phyloP scores from a whole-genome alignment of 768 basidiomycete species.

The Strobilomyces echinocephalus region DNA sequence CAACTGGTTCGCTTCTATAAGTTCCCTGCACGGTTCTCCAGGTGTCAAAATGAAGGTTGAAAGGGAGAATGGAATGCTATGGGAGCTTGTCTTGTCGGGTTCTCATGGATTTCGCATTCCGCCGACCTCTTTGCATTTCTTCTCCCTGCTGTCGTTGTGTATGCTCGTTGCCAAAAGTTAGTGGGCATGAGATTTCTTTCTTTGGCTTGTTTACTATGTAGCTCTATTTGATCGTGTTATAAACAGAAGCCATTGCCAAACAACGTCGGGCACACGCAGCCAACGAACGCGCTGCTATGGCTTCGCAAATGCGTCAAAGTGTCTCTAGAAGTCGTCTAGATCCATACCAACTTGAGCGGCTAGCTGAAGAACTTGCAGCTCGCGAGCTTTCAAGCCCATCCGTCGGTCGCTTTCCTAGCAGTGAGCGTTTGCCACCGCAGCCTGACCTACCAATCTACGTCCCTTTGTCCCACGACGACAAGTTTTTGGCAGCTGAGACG shows the following conservation, averaged over 20 bases:
- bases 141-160: no score
- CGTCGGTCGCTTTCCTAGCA: slow-evolving; percentile 1
- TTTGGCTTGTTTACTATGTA: background rate
- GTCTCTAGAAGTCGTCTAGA: slow-evolving; percentile 32
- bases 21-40: no score
- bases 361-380: slow-evolving; percentile 65
- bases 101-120: no score
- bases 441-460: slow-evolving; percentile 57
- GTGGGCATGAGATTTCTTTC: no score
- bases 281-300: slow-evolving; percentile 10
- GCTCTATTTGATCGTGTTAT: slow-evolving; percentile 22
- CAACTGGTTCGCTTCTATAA: no score
- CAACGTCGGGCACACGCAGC: background rate
- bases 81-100: no score
- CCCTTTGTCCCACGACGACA: slow-evolving; percentile 78
- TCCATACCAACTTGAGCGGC: slow-evolving; percentile 63
- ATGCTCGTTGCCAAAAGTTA: no score
- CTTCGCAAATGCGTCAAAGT: slow-evolving; percentile 13
- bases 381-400: slow-evolving; percentile 42
- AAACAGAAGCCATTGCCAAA: slow-evolving; percentile 21
- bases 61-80: no score
- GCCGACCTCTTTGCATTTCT: no score
- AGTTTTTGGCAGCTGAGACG: slow-evolving; percentile 57
- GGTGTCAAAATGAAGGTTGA: no score
- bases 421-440: slow-evolving; percentile 9